phyloP scores from a whole-genome alignment of 129 eudicot species.

The Deinandra increscens region DNA sequence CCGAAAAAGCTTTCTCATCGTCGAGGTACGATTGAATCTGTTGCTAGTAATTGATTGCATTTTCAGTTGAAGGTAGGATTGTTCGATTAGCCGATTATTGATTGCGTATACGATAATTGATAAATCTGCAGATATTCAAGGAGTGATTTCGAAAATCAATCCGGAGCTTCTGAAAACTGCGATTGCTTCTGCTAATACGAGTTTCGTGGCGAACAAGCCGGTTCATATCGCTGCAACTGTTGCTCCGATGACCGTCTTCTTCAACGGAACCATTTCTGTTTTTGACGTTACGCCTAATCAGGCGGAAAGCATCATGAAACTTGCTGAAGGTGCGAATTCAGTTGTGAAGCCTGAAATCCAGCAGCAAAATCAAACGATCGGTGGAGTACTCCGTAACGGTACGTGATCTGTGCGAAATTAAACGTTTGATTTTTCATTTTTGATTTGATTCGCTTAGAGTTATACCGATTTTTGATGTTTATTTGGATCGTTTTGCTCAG shows the following conservation, averaged over 20 bases:
- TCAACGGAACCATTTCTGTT: constrained; percentile 57
- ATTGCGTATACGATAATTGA: too few relatives aligned
- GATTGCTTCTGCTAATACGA: constrained; percentile 34
- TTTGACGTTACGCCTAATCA: constrained; percentile 41
- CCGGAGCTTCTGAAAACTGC: constrained; percentile 62
- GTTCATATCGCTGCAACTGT: not conserved
- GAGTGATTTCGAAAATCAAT: constrained; percentile 55
- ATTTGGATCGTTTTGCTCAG: constrained; percentile 18
- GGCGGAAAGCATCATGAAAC: constrained; percentile 47
- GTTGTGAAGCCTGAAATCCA: constrained; percentile 12
- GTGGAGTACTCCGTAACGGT: constrained; percentile 35
- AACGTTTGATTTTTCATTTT: not conserved
- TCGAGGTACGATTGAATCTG: constrained; percentile 26
- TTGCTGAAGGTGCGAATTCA: constrained; percentile 37
- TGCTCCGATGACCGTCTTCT: constrained; percentile 67
- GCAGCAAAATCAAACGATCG: constrained; percentile 14
- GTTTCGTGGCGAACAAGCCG: constrained; percentile 7
- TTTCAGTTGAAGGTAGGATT: too few relatives aligned
- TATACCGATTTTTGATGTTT: not conserved
- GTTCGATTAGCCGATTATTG: too few relatives aligned
- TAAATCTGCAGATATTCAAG: constrained; percentile 43
- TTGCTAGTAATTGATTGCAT: not conserved
- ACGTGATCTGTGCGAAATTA: not conserved
- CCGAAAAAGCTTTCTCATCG: constrained; percentile 44
- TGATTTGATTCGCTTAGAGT: not conserved